Conservation (phyloP, 2,329 filamentous ascomycete genomes). For the Diaporthe amygdali region DNA sequence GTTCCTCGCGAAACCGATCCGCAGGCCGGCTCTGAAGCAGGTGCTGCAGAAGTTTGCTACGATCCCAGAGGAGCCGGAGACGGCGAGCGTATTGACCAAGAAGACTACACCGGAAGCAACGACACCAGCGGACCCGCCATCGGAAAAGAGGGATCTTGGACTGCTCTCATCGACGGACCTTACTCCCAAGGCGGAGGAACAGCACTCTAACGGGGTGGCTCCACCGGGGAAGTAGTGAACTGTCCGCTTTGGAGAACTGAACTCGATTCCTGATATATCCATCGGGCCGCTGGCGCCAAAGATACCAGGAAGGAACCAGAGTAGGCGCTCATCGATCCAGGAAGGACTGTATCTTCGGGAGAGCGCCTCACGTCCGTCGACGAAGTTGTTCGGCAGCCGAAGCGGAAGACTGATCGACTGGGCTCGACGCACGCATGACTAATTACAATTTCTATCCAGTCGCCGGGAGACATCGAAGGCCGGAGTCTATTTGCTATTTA, state of each 20-base stretch:
- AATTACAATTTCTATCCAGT: not conserved
- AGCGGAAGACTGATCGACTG: not conserved
- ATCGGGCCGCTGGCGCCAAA: not conserved
- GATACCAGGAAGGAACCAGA: not conserved
- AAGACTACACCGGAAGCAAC: slow-evolving; percentile 37
- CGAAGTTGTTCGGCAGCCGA: not conserved
- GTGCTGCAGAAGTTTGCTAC: slow-evolving; percentile 85
- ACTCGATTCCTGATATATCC: not conserved
- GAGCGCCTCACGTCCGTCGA: too few relatives aligned
- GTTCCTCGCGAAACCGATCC: slow-evolving; percentile 79
- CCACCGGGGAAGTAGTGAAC: slow-evolving; percentile 13
- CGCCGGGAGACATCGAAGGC: not conserved
- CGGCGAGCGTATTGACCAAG: slow-evolving; percentile 37
- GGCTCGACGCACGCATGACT: not conserved
- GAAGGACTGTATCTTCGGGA: too few relatives aligned
- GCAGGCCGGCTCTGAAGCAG: slow-evolving; percentile 83
- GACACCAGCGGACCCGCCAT: slow-evolving; percentile 17
- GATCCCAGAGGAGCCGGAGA: slow-evolving; percentile 73
- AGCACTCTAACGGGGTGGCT: slow-evolving; percentile 18
- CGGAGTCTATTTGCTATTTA: not conserved
- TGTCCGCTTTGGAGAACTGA: not conserved
- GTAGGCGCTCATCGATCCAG: not conserved
- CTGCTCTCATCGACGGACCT: slow-evolving; percentile 11
- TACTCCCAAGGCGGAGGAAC: not conserved
- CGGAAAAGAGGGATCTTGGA: slow-evolving; percentile 5